Evolutionary conservation across 768 basidiomycete species (phyloP), one percentile per base, ranked within the genome.

Genomic region (Suillus variegatus): DNA sequence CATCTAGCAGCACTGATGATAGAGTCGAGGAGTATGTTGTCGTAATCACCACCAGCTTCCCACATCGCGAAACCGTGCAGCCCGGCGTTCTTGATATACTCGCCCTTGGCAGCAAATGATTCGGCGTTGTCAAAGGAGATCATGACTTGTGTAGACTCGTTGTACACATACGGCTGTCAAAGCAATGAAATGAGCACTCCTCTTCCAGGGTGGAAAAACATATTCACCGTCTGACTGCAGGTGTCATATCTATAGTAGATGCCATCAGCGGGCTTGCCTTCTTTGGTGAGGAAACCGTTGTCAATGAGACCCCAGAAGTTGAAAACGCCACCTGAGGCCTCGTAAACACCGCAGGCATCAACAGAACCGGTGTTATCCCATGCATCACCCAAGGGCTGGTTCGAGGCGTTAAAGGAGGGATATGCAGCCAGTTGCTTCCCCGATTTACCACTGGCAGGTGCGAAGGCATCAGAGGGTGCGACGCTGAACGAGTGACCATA

Each of bases 401-500:
- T 67, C 16, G 74, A 73, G 0, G 77, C 70, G 61, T 85, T 74
- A 71, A 86, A 92, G 18, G 73, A 56, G 0, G 88, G 86, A 73
- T 83, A 89, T 20, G 81, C 51, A 18, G 73, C 76, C 13, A 89
- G 75, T 16, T 71, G 78, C 6, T 67, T 54, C 22, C 8, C 10
- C 36, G 36, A 38, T 8, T 3, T 10, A 38, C 36, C 36, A 8
- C 82, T 78, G 36, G 70, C 73, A n/a, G 70, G 61, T 4, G 72
- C 66, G 65, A 83, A 70, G 1, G 86, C 86, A 46, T 77, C 71
- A 10, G 65, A 68, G 4, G 73, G 56, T 4, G 81, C 71, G 47
- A 85, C 81, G 10, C 60, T 66, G 80, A 82, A 95, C 10, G 92
- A 88, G 74, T 93, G 93, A 0, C 94, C 94, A 77, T 94, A 96